phyloP scores from a whole-genome alignment of 2,329 filamentous ascomycete species.

The Diaporthe vexans region DNA sequence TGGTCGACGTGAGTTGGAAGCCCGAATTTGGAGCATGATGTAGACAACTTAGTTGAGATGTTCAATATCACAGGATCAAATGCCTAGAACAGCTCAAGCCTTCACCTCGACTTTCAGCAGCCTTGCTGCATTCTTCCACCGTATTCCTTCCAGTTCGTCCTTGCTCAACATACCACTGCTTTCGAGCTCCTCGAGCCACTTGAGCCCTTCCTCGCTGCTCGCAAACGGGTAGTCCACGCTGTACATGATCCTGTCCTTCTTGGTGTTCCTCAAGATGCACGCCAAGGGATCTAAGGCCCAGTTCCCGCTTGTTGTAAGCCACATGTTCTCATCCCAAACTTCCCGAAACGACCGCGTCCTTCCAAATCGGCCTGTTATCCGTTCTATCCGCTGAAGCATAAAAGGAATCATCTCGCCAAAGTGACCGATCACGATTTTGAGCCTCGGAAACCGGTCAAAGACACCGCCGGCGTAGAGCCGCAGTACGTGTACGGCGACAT shows the following conservation, averaged over 20 bases:
- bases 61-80: neutral
- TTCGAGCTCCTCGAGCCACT: conserved; percentile 63
- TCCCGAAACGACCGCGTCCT: conserved; percentile 56
- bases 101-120: conserved; percentile 56
- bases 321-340: conserved; percentile 69
- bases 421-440: conserved; percentile 70
- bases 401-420: conserved; percentile 68
- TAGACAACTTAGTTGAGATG: neutral
- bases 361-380: conserved; percentile 47
- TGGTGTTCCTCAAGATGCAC: conserved; percentile 58
- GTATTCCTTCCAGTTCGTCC: conserved; percentile 64
- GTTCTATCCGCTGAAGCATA: conserved; percentile 62
- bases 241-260: conserved; percentile 66
- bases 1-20: neutral
- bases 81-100: neutral
- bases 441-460: conserved; percentile 66
- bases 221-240: conserved; percentile 72
- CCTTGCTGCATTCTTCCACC: conserved; percentile 64
- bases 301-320: conserved; percentile 69
- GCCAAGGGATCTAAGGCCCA: conserved; percentile 64
- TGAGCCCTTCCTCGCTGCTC: conserved; percentile 61
- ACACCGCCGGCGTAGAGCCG: conserved; percentile 65
- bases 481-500: conserved; percentile 63
- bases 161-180: conserved; percentile 62
- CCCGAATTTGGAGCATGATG: neutral